A percentile compares a stretch with the other conserved stretches of the same genome.
These are phyloP conservation scores for Coffea eugenioides DNA, from an alignment of 257 asterid genomes.

Conservation along the genomic window DNA sequence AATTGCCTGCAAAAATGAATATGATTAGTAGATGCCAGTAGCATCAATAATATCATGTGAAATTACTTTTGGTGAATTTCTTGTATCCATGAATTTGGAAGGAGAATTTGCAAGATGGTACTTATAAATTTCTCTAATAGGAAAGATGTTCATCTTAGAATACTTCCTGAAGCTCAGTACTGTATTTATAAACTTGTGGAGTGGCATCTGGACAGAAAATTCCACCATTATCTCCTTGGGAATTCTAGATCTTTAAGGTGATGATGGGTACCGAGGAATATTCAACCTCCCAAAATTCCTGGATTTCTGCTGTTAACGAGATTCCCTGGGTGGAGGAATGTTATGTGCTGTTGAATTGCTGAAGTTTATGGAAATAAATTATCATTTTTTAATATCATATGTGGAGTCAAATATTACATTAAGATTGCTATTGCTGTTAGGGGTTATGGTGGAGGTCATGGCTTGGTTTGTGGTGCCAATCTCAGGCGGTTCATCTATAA, in stretches of 20 bases:
- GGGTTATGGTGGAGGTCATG: too few relatives aligned
- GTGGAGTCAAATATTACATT: conserved; percentile 40
- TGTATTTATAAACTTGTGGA: conserved; percentile 49
- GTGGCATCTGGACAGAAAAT: conserved; percentile 52
- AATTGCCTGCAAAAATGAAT: conserved; percentile 38
- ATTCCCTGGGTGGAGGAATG: conserved; percentile 35
- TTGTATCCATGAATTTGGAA: not conserved
- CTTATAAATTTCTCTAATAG: too few relatives aligned
- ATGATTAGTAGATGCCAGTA: not conserved
- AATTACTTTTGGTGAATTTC: not conserved
- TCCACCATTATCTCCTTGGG: conserved; percentile 60
- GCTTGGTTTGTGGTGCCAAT: too few relatives aligned
- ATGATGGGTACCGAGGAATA: conserved; percentile 49
- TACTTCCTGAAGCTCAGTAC: conserved; percentile 69
- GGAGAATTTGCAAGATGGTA: not conserved
- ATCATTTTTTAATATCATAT: conserved; percentile 59
- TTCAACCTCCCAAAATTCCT: conserved; percentile 39
- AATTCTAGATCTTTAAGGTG: conserved; percentile 63
- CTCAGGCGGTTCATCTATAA: too few relatives aligned
- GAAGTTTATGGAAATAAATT: conserved; percentile 78
- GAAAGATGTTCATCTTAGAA: not conserved
- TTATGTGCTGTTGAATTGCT: conserved; percentile 41
- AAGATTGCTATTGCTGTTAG: conserved; percentile 19
- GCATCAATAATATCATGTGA: not conserved
- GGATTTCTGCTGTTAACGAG: conserved; percentile 44